Evolutionary conservation across 352 stramenopile genomes (phyloP), one percentile per base, ranked within the genome.

Genomic region (Phytophthora vignae): DNA sequence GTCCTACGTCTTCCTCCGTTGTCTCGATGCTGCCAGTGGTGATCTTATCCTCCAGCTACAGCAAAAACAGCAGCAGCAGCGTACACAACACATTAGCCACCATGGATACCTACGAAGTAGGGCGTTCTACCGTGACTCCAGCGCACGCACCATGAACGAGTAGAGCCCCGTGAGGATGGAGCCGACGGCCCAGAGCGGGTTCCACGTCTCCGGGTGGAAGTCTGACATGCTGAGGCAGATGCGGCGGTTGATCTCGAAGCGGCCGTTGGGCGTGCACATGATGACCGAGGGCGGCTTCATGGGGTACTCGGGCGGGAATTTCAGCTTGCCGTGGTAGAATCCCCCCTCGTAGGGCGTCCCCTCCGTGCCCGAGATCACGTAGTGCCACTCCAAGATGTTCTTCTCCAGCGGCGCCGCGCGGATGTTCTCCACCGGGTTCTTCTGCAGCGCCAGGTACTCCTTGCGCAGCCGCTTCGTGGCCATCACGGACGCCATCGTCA

Each of bases 301-400:
- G 19, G 96, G 96, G 73, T 99, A 99, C 78, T 98, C 88, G 54
- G 90, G 89, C 15, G 95, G 94, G 73, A 99, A 99, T 56, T 89
- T 87, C 56, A 98, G 86, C 59, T 97, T 97, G 55, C 92, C 93
- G 53, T 96, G 84, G 81, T 98, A 99, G 65, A 82, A 88, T 9
- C 92, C 92, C 38, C 92, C 92, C 64, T 94, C 88, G 74, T 97
- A 98, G 44, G 83, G 83, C 63, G 82, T 74, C 56, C 78, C 82
- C 5, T 72, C 48, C 25, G 85, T 93, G 44, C 85, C 85, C 5
- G 72, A 78, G 63, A 99, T 90, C 29, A 99, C 93, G 76, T 98
- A 99, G 74, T 98, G 92, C 92, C 96, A 98, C 82, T 98, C 93
- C n/a, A 98, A 81, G 66, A 99, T 98, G 74, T 98, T 98, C 64